Base-by-base conservation (phyloP, 2,329 filamentous ascomycete genomes). In the Hypoxylon sp. region DNA sequence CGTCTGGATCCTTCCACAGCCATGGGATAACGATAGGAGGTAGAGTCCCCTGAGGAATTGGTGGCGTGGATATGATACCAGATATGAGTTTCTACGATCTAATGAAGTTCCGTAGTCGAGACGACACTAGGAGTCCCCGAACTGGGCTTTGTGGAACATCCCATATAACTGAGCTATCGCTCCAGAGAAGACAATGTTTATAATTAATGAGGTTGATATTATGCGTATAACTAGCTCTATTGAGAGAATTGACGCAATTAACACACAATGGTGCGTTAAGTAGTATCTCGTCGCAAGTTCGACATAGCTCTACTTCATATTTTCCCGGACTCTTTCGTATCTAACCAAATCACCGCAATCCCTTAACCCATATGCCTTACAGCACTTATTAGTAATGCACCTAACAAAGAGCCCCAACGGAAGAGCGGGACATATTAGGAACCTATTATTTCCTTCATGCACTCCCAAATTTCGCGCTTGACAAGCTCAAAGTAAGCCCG, bases 401-500 rank as follows among this genome's bases (percentile, higher is more conserved):
- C 36, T 7, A 9, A 40, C 36, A 40, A 40, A 40, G 36, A n/a
- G n/a, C n/a, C n/a, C n/a, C n/a, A n/a, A n/a, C n/a, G n/a, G n/a
- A n/a, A n/a, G n/a, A 18, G 22, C 30, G 22, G 22, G 30, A 33
- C 28, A 48, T 36, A 40, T 49, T n/a, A n/a, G n/a, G n/a, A n/a
- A 18, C 49, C 30, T n/a, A 18, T 36, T 22, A n/a, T 24, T 54
- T 45, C 12, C 36, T 18, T 55, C 20, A 48, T 8, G 48, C 20
- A 22, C 42, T 40, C 26, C 14, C n/a, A 18, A n/a, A n/a, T 6
- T 18, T n/a, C 26, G n/a, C 48, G 18, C 28, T 8, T 26, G 32
- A 46, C 9, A 40, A 60, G 58, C 53, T 80, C 81, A 96, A 76
- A 90, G 85, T 52, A 97, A 81, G 2, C 92, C 92, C 2, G 96